These are phyloP conservation scores for Omphalotus olearius DNA, from an alignment of 1,284 basidiomycete genomes.

Conservation along the genomic window DNA sequence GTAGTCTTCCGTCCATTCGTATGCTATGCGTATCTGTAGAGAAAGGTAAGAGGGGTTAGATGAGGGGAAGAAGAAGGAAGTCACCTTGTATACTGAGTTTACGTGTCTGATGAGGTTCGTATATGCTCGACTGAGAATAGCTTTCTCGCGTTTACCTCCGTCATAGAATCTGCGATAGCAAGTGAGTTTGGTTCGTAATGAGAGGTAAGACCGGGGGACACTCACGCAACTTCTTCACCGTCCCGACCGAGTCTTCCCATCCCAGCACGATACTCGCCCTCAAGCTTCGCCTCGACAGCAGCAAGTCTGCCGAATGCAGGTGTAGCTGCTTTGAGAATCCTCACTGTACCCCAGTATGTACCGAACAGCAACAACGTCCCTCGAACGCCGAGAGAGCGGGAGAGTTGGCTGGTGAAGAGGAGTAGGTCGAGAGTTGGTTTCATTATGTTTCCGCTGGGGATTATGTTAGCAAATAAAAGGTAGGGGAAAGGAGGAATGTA, in stretches of 20 bases:
- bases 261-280: conserved; percentile 90
- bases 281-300: conserved; percentile 81
- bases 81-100: conserved; percentile 87
- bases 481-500: conserved; percentile 31
- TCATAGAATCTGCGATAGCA: conserved; percentile 95
- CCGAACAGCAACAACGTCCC: conserved; percentile 78
- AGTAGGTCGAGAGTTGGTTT: conserved; percentile 91
- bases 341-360: conserved; percentile 85
- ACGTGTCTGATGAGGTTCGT: conserved; percentile 82
- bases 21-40: conserved; percentile 69
- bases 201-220: conserved; percentile 17
- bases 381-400: conserved; percentile 77
- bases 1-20: conserved; percentile 91
- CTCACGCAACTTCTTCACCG: conserved; percentile 89
- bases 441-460: conserved; percentile 67
- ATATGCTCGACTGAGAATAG: conserved; percentile 82
- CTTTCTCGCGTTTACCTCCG: conserved; percentile 80
- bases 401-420: conserved; percentile 91
- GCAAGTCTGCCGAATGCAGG: conserved; percentile 94
- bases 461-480: background rate
- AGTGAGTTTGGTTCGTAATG: background rate
- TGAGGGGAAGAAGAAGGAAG: background rate
- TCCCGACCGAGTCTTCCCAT: conserved; percentile 88
- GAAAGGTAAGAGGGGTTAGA: background rate
- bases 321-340: conserved; percentile 81